Conservation (phyloP, 768 basidiomycete species). For the Boletus rubropictus region DNA sequence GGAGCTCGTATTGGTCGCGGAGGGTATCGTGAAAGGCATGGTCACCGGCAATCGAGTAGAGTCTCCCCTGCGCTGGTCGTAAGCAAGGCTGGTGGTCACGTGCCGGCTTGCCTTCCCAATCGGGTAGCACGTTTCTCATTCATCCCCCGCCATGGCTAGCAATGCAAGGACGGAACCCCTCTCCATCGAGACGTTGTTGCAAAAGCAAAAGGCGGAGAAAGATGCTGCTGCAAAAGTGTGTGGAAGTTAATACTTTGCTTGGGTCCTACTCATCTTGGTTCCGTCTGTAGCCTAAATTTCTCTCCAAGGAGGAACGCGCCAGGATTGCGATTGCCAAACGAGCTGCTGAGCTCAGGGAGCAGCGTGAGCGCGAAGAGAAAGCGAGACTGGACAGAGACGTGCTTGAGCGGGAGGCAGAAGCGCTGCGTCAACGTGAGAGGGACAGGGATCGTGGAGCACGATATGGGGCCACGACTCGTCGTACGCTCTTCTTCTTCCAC, state of each 20-base stretch:
- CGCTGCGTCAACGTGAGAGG: conserved; percentile 49
- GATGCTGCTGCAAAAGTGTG: conserved; percentile 84
- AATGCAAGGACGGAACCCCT: conserved; percentile 56
- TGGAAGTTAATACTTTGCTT: neutral
- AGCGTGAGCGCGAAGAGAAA: conserved; percentile 61
- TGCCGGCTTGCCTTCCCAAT: conserved; percentile 13
- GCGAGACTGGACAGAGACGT: conserved; percentile 55
- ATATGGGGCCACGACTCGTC: conserved; percentile 37
- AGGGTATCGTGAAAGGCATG: conserved; percentile 15
- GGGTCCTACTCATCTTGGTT: neutral
- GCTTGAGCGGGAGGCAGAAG: conserved; percentile 74
- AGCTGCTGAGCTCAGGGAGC: conserved; percentile 71
- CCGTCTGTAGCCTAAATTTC: conserved; percentile 75
- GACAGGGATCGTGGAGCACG: conserved; percentile 31
- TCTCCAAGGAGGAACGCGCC: conserved; percentile 88
- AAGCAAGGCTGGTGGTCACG: conserved; percentile 22
- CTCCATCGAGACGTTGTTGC: conserved; percentile 82
- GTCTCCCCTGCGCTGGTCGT: conserved; percentile 18
- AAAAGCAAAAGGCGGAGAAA: conserved; percentile 83
- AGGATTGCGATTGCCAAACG: conserved; percentile 85
- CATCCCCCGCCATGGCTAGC: conserved; percentile 35
- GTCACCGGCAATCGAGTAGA: conserved; percentile 15
- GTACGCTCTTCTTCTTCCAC: conserved; percentile 15
- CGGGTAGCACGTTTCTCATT: neutral
- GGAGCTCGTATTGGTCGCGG: neutral